Evolutionary conservation across 2,329 filamentous ascomycete species (phyloP), one percentile per base, ranked within the genome.

Genomic region (Dothideomycetes sp.): DNA sequence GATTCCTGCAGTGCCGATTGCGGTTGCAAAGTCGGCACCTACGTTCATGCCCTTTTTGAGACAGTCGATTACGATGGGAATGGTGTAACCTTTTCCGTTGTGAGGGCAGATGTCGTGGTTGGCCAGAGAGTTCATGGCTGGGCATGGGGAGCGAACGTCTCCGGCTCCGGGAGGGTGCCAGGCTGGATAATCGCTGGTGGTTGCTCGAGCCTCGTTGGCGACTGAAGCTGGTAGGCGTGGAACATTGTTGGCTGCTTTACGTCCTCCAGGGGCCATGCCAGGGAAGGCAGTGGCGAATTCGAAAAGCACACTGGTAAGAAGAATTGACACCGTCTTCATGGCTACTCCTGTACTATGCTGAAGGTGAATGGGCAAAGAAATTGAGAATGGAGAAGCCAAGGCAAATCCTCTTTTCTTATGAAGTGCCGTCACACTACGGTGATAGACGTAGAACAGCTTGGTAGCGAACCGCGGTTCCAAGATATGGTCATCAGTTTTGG

Each of bases 21-120:
- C 18, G 4, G 19, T 6, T 6, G 34, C 15, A 13, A 44, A 40
- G 15, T 44, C 36, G 13, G 30, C 29, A 15, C 36, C 42, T 9
- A 44, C 31, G 15, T 44, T 44, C n/a, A 44, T 12, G 6, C 42
- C 42, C 10, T 16, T 19, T n/a, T 31, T 25, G 11, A 44, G 22
- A 16, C 42, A 44, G 10, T 39, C 22, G 3, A 13, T 40, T 12
- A 44, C 20, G n/a, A 44, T 27, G 1, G 41, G 41, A n/a, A 44
- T 39, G 12, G 41, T 44, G 13, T 44, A 44, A 16, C 41, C 41
- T 34, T 44, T 44, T 15, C 41, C 41, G 13, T 29, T 44, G 24
- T 34, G 28, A 4, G 41, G 41, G 23, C 41, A 44, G 22, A 44
- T 44, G 29, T 39, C 34, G 15, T 44, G 41, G 23, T 44, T 44